phyloP scores from a whole-genome alignment of 2,329 filamentous ascomycete genomes.

The Botrytis porri region DNA sequence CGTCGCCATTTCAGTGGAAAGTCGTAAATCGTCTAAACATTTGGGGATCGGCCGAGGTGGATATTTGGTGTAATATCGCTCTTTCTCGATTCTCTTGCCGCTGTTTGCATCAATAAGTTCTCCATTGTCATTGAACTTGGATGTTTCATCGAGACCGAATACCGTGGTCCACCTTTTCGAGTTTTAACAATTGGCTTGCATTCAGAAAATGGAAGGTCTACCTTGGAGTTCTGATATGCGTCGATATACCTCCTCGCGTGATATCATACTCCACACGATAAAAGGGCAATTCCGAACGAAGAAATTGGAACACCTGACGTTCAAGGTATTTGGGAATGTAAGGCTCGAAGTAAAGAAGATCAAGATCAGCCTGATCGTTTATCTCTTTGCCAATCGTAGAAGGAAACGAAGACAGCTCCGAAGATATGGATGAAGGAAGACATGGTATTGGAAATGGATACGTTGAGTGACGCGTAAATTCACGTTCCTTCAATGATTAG shows the following conservation, averaged over 20 bases:
- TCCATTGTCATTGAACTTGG: constrained; percentile 51
- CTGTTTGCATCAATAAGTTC: constrained; percentile 46
- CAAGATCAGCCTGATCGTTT: constrained; percentile 65
- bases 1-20: constrained; percentile 62
- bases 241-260: constrained; percentile 60
- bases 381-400: constrained; percentile 54
- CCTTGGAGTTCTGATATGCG: constrained; percentile 56
- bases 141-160: constrained; percentile 60
- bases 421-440: constrained; percentile 42
- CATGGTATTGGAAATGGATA: constrained; percentile 52
- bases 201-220: constrained; percentile 24
- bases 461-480: constrained; percentile 42
- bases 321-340: constrained; percentile 60
- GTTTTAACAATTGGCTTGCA: constrained; percentile 36
- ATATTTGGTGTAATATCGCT: constrained; percentile 54
- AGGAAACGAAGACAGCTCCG: constrained; percentile 47
- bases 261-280: constrained; percentile 74
- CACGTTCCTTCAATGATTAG: constrained; percentile 21
- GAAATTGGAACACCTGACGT: constrained; percentile 64
- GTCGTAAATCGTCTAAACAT: constrained; percentile 63
- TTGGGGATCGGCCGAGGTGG: constrained; percentile 67
- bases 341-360: constrained; percentile 73
- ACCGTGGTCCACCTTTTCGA: constrained; percentile 60
- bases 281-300: constrained; percentile 69
- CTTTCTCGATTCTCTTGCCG: constrained; percentile 42